Conservation (phyloP, 768 basidiomycete genomes). For the Pisolithus sp. region DNA sequence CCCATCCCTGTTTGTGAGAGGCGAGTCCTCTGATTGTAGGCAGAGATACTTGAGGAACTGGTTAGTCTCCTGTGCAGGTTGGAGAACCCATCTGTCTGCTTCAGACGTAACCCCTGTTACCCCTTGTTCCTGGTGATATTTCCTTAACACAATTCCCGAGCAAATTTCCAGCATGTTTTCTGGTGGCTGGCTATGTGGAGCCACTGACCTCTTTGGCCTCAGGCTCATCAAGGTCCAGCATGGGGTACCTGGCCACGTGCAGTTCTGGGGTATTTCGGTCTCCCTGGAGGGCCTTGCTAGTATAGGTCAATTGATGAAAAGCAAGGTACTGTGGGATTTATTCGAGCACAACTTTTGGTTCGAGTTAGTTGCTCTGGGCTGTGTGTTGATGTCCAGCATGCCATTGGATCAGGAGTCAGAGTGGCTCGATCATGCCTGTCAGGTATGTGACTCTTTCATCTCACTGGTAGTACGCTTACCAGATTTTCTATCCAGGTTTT, state of each 20-base stretch:
- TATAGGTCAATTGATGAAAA: background rate
- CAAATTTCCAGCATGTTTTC: background rate
- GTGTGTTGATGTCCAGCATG: background rate
- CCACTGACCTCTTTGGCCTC: background rate
- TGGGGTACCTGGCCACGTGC: background rate
- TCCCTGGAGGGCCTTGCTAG: background rate
- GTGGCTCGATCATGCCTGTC: background rate
- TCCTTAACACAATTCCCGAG: background rate
- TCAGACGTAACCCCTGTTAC: background rate
- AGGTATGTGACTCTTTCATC: background rate
- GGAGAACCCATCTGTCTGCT: background rate
- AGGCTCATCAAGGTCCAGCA: background rate
- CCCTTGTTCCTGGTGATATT: background rate
- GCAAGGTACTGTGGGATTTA: slow-evolving; percentile 14
- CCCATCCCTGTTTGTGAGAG: background rate
- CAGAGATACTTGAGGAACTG: background rate
- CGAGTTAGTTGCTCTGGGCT: slow-evolving; percentile 13
- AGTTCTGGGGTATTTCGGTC: background rate
- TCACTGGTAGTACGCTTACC: background rate
- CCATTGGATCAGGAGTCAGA: background rate
- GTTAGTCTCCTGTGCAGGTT: background rate
- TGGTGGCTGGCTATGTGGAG: background rate
- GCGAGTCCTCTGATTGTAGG: background rate
- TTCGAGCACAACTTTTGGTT: slow-evolving; percentile 13
- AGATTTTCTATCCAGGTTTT: background rate